phyloP scores from a whole-genome alignment of 116 monocot species.

The Posidonia oceanica region DNA sequence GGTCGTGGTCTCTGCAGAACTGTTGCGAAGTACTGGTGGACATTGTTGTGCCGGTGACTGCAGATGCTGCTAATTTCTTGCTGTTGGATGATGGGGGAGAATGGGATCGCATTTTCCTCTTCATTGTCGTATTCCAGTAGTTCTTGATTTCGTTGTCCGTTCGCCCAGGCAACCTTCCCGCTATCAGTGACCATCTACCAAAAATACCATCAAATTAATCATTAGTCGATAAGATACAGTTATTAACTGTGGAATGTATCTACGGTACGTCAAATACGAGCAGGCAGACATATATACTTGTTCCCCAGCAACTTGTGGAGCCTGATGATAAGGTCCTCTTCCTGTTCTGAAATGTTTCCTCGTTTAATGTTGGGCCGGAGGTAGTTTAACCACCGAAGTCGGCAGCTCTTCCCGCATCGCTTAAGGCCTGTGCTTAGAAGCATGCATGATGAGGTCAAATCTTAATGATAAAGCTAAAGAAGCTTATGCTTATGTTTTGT shows the following conservation, averaged over 20 bases:
- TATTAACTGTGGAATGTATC: too few relatives aligned
- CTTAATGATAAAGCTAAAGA: too few relatives aligned
- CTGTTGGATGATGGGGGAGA: too few relatives aligned
- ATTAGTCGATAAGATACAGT: not conserved
- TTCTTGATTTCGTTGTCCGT: constrained; percentile 64
- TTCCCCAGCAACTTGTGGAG: constrained; percentile 65
- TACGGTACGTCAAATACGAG: too few relatives aligned
- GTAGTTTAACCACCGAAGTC: constrained; percentile 57
- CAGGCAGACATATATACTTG: constrained; percentile 6
- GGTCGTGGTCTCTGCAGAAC: too few relatives aligned
- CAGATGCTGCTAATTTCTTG: too few relatives aligned
- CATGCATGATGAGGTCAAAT: too few relatives aligned
- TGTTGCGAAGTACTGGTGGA: too few relatives aligned
- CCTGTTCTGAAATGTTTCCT: constrained; percentile 45
- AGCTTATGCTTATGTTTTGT: too few relatives aligned
- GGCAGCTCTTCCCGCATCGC: constrained; percentile 60
- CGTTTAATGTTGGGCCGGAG: constrained; percentile 52
- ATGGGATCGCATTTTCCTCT: constrained; percentile 12
- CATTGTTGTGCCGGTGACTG: too few relatives aligned
- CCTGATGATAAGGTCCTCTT: constrained; percentile 49
- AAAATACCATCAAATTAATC: not conserved
- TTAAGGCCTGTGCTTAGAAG: too few relatives aligned
- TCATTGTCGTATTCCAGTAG: constrained; percentile 51
- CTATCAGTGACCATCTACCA: constrained; percentile 56
- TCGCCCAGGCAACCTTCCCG: constrained; percentile 42